Conservation (phyloP, 2,329 filamentous ascomycete genomes). For the Phoma herbarum region DNA sequence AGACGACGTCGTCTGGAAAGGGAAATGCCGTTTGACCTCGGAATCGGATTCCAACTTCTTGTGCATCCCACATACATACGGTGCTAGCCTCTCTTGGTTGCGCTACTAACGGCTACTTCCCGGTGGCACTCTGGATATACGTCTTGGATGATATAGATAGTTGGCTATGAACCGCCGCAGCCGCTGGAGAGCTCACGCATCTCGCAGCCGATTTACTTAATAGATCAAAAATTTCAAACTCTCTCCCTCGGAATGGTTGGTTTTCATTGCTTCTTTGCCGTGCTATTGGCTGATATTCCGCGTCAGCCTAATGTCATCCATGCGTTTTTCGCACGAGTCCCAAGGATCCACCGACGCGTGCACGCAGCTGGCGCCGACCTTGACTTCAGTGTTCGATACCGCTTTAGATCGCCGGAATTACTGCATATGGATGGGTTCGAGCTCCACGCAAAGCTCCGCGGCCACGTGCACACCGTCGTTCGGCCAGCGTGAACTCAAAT, state of each 20-base stretch:
- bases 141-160: slow-evolving; percentile 27
- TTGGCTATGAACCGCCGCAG: slow-evolving; percentile 24
- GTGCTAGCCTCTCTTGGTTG: slow-evolving; percentile 23
- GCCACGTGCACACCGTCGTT: slow-evolving; percentile 1
- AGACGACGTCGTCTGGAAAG: slow-evolving; percentile 7
- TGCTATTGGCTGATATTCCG: slow-evolving; percentile 4
- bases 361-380: background rate
- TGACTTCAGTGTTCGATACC: background rate
- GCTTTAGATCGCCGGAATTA: background rate
- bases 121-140: slow-evolving; percentile 19
- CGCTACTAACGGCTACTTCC: slow-evolving; percentile 26
- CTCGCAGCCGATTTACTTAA: slow-evolving; percentile 21
- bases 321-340: background rate
- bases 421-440: slow-evolving; percentile 1
- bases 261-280: slow-evolving; percentile 1
- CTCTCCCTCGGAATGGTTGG: background rate
- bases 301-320: background rate
- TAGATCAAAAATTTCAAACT: slow-evolving; percentile 18
- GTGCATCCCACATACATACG: slow-evolving; percentile 14
- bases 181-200: slow-evolving; percentile 19
- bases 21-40: slow-evolving; percentile 15
- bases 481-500: slow-evolving; percentile 6
- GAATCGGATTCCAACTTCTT: slow-evolving; percentile 10
- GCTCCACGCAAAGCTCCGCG: slow-evolving; percentile 1
- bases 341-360: background rate